phyloP scores from a whole-genome alignment of 306 rosid species.

The Citrullus colocynthis region DNA sequence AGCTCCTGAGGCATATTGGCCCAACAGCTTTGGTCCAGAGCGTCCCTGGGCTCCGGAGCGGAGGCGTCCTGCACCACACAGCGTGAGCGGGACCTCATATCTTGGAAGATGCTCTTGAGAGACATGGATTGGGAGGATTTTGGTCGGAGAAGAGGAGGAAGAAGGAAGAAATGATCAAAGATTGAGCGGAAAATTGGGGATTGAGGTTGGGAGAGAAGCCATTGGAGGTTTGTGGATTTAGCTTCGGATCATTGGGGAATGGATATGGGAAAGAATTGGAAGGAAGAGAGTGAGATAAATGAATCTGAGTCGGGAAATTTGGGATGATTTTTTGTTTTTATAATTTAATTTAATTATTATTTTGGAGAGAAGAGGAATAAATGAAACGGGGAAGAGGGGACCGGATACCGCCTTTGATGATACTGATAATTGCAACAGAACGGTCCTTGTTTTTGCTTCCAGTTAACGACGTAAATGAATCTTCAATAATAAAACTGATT shows the following conservation, averaged over 20 bases:
- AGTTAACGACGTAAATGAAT: neutral
- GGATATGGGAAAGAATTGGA: neutral
- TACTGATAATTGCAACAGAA: neutral
- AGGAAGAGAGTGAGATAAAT: neutral
- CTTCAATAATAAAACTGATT: neutral
- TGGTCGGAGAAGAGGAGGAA: neutral
- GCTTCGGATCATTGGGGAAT: neutral
- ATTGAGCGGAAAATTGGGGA: neutral
- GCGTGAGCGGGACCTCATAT: constrained; percentile 67
- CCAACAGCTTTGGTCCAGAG: constrained; percentile 68
- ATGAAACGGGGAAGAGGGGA: neutral
- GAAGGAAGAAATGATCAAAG: neutral
- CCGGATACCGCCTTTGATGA: neutral
- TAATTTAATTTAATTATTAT: neutral
- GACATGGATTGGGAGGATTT: constrained; percentile 20
- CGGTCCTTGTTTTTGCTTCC: neutral
- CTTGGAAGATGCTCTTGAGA: constrained; percentile 46
- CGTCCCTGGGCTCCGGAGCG: constrained; percentile 9
- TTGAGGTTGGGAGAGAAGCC: neutral
- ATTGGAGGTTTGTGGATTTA: neutral
- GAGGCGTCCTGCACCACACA: constrained; percentile 46
- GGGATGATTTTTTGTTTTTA: neutral
- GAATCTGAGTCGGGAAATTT: neutral
- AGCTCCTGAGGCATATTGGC: constrained; percentile 93
- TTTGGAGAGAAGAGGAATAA: neutral